Evolutionary conservation across 2,329 filamentous ascomycete genomes (phyloP).

Genomic region (Aspergillus brasiliensis): DNA sequence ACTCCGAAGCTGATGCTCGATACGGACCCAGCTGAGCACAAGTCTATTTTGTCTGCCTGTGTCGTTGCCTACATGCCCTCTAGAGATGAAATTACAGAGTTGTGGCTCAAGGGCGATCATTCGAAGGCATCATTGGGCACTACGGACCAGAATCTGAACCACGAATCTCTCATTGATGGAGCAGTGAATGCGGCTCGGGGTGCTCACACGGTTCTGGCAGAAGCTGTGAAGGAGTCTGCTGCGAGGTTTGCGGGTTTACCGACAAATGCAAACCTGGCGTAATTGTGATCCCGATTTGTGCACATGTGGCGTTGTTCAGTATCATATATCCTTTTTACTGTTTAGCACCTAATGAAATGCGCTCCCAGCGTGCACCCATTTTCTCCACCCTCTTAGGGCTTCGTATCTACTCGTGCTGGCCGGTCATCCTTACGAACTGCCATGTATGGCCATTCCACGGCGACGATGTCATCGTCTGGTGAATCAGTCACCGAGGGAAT

Average conservation of each 20-base stretch:
- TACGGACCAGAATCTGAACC: slow-evolving; percentile 40
- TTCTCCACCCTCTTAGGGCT: not conserved
- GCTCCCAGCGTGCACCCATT: not conserved
- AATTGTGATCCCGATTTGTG: not conserved
- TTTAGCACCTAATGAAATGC: slow-evolving; percentile 7
- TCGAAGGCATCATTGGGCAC: slow-evolving; percentile 32
- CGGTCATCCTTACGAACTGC: not conserved
- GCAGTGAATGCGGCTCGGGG: slow-evolving; percentile 65
- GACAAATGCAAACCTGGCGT: not conserved
- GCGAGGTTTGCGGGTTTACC: slow-evolving; percentile 39
- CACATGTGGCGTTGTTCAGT: not conserved
- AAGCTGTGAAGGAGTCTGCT: slow-evolving; percentile 62
- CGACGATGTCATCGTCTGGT: not conserved
- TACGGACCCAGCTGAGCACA: slow-evolving; percentile 78
- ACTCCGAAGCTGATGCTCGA: slow-evolving; percentile 63
- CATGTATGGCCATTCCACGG: not conserved
- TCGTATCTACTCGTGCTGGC: not conserved
- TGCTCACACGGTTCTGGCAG: slow-evolving; percentile 61
- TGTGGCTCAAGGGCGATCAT: slow-evolving; percentile 85
- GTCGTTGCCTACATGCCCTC: slow-evolving; percentile 86
- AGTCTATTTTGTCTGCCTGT: slow-evolving; percentile 76
- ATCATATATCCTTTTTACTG: slow-evolving; percentile 5
- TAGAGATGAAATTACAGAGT: slow-evolving; percentile 87
- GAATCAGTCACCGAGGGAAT: not conserved
- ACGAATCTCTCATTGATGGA: slow-evolving; percentile 61